A percentile compares a stretch with the other conserved stretches of the same genome.
Conservation (phyloP, 2,329 filamentous ascomycete genomes). For the Phialophora tarda region DNA sequence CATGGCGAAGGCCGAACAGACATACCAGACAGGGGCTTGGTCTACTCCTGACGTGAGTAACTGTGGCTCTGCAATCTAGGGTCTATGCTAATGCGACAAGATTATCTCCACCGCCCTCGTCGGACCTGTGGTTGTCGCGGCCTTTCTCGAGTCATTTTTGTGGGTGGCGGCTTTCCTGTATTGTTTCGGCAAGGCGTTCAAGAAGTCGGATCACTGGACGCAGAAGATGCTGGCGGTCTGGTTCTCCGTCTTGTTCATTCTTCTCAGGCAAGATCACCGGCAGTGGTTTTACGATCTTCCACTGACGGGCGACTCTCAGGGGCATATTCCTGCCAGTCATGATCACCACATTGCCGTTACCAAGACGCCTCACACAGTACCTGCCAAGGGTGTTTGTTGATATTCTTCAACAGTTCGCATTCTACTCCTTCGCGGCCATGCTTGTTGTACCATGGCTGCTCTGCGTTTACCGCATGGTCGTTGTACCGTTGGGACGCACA, state of each 20-base stretch:
- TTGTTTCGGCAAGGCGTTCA: conserved; percentile 84
- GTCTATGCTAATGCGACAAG: conserved; percentile 53
- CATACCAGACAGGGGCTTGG: conserved; percentile 20
- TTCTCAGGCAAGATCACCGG: conserved; percentile 67
- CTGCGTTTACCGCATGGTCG: conserved; percentile 89
- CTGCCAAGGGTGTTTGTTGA: conserved; percentile 73
- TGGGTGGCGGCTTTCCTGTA: conserved; percentile 95
- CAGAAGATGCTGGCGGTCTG: conserved; percentile 77
- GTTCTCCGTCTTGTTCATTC: conserved; percentile 74
- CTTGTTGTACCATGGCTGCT: conserved; percentile 90
- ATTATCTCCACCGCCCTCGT: conserved; percentile 85
- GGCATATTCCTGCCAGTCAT: conserved; percentile 89
- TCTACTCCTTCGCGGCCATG: conserved; percentile 87
- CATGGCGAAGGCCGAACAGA: background rate
- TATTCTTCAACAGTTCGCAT: conserved; percentile 90
- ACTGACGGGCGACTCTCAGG: conserved; percentile 51
- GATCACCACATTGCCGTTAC: conserved; percentile 88
- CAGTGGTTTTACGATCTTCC: background rate
- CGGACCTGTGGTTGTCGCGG: conserved; percentile 79
- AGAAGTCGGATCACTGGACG: conserved; percentile 87
- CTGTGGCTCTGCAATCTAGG: background rate
- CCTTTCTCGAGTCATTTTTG: conserved; percentile 89
- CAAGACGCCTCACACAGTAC: conserved; percentile 70
- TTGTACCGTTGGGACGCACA: conserved; percentile 79
- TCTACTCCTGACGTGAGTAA: conserved; percentile 29